Evolutionary conservation across 495 filamentous ascomycete genomes (phyloP).

Genomic region (Aeminium ludgeri): DNA sequence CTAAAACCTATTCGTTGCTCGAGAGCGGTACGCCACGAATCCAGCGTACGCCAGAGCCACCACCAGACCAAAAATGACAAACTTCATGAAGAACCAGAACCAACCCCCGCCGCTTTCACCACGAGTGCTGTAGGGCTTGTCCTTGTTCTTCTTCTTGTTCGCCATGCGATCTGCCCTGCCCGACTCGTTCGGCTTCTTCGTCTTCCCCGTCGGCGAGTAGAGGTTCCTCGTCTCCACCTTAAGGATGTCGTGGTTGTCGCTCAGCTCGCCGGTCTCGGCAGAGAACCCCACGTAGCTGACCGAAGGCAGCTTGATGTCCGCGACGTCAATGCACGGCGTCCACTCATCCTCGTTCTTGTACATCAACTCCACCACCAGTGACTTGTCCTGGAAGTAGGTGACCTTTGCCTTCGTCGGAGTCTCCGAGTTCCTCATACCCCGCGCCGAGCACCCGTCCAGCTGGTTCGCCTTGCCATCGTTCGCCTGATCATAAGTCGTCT

Average conservation of each 20-base stretch:
- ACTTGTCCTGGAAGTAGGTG: constrained; percentile 94
- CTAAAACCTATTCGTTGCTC: constrained; percentile 64
- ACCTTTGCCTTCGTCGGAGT: constrained; percentile 71
- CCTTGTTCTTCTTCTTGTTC: constrained; percentile 22
- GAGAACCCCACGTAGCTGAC: constrained; percentile 91
- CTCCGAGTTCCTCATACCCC: constrained; percentile 64
- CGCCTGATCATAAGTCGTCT: constrained; percentile 77
- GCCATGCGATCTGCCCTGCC: constrained; percentile 28
- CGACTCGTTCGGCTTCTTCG: constrained; percentile 19
- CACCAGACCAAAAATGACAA: constrained; percentile 54
- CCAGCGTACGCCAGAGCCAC: constrained; percentile 63
- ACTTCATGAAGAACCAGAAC: constrained; percentile 85
- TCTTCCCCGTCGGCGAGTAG: constrained; percentile 39
- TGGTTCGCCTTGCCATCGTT: constrained; percentile 92
- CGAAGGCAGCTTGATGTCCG: constrained; percentile 57
- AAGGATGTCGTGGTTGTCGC: constrained; percentile 96
- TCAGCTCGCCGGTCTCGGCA: constrained; percentile 90
- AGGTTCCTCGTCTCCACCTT: constrained; percentile 75
- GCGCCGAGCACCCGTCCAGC: constrained; percentile 83
- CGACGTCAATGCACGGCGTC: constrained; percentile 70
- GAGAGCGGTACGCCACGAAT: constrained; percentile 62
- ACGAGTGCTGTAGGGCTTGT: constrained; percentile 2
- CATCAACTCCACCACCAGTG: constrained; percentile 75
- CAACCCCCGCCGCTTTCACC: constrained; percentile 43
- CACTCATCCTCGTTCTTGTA: constrained; percentile 82